phyloP scores from a whole-genome alignment of 129 eudicot genomes.

The Artemisia annua region DNA sequence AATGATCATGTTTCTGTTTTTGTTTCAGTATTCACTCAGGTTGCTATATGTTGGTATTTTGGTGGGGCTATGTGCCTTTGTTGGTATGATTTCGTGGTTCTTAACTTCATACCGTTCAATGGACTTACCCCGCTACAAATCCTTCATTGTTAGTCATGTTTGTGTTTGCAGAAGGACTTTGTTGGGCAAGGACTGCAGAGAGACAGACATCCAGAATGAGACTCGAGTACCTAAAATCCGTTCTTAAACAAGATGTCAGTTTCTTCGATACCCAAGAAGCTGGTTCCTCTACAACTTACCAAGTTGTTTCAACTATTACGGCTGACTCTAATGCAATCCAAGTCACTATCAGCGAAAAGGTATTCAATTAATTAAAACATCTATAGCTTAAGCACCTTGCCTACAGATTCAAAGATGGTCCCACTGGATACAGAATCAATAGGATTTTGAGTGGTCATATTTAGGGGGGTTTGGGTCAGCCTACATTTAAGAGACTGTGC shows the following conservation, averaged over 20 bases:
- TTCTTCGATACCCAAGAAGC: slow-evolving; percentile 82
- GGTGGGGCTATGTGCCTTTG: slow-evolving; percentile 67
- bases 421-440: neutral
- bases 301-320: slow-evolving; percentile 65
- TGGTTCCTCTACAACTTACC: slow-evolving; percentile 58
- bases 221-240: slow-evolving; percentile 67
- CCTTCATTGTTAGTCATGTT: neutral
- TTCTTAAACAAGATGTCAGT: slow-evolving; percentile 67
- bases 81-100: slow-evolving; percentile 40
- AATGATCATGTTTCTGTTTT: neutral
- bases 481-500: no score
- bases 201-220: slow-evolving; percentile 78
- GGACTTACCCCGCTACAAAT: neutral
- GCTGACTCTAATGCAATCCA: slow-evolving; percentile 62
- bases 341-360: slow-evolving; percentile 69
- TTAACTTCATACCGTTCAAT: neutral
- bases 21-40: slow-evolving; percentile 62
- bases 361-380: slow-evolving; percentile 17
- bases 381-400: neutral
- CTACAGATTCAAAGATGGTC: neutral
- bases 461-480: no score
- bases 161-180: slow-evolving; percentile 55
- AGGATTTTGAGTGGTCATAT: neutral
- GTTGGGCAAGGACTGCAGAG: slow-evolving; percentile 82
- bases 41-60: slow-evolving; percentile 63